A percentile compares a stretch with the other conserved stretches of the same genome.
These are phyloP conservation scores for Phialemoniopsis sp. DNA, from an alignment of 2,329 filamentous ascomycete genomes.

Conservation along the genomic window DNA sequence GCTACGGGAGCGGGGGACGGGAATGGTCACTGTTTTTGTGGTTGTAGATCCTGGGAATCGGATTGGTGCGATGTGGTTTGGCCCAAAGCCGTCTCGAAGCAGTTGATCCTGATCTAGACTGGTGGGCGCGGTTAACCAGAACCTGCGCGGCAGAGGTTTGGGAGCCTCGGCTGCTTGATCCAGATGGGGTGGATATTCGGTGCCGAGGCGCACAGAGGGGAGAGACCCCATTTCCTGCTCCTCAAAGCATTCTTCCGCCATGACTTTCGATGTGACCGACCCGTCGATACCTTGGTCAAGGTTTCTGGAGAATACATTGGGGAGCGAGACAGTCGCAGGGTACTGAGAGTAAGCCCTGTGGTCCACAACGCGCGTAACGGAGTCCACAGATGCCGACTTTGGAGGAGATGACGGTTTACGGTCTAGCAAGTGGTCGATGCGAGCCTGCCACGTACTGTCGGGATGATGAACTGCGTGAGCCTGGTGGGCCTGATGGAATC, in stretches of 20 bases:
- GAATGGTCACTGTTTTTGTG: constrained; percentile 32
- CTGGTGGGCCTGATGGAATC: not conserved
- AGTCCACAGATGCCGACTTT: constrained; percentile 59
- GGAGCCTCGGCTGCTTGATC: constrained; percentile 49
- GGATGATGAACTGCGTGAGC: too few species aligned
- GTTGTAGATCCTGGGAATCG: constrained; percentile 40
- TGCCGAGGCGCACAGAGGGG: constrained; percentile 66
- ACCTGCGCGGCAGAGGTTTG: constrained; percentile 50
- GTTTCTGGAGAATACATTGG: constrained; percentile 19
- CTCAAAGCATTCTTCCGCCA: constrained; percentile 77
- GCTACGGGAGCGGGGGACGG: constrained; percentile 10
- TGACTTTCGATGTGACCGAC: constrained; percentile 57
- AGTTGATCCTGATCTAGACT: constrained; percentile 17
- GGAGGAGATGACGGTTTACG: constrained; percentile 50
- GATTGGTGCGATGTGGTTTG: constrained; percentile 32
- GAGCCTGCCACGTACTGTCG: not conserved
- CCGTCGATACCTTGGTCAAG: constrained; percentile 23
- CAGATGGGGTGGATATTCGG: constrained; percentile 59
- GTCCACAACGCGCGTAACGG: constrained; percentile 41
- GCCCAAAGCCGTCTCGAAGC: constrained; percentile 36
- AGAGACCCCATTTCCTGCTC: constrained; percentile 77
- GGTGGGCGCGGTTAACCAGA: constrained; percentile 40
- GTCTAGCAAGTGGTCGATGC: constrained; percentile 9
- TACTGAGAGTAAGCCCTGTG: too few species aligned
- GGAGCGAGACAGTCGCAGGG: constrained; percentile 59